These are phyloP conservation scores for Arxiozyma slooffiae DNA, from an alignment of 1,139 yeast genomes.

Conservation along the genomic window DNA sequence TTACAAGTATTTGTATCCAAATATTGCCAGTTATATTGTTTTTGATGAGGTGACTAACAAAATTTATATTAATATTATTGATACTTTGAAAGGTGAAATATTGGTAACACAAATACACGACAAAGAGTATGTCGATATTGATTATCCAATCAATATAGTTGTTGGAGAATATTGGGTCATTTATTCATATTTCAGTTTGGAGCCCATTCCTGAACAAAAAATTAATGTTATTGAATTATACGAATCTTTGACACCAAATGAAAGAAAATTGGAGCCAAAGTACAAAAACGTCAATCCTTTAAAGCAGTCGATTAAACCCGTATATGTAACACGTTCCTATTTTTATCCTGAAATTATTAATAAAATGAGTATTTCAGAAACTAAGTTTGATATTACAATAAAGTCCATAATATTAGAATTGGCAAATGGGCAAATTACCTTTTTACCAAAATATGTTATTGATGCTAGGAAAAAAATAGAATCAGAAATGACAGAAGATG, in stretches of 20 bases:
- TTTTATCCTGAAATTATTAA: constrained; percentile 49
- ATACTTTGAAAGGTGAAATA: constrained; percentile 59
- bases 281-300: constrained; percentile 12
- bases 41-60: constrained; percentile 28
- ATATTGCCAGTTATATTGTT: constrained; percentile 49
- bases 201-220: constrained; percentile 42
- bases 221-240: constrained; percentile 69
- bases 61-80: constrained; percentile 47
- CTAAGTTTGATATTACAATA: constrained; percentile 65
- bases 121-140: constrained; percentile 31
- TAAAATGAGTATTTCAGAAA: constrained; percentile 47
- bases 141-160: constrained; percentile 42
- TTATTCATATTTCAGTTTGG: constrained; percentile 49
- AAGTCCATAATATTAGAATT: constrained; percentile 57
- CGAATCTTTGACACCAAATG: constrained; percentile 49
- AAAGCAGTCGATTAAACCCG: constrained; percentile 33
- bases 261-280: constrained; percentile 25
- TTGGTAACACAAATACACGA: constrained; percentile 40
- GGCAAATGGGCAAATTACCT: constrained; percentile 53
- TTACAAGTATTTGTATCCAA: constrained; percentile 77
- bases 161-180: constrained; percentile 82
- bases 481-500: constrained; percentile 44
- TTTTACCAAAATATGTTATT: constrained; percentile 54
- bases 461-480: constrained; percentile 54
- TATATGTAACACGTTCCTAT: constrained; percentile 45